Base-by-base conservation (phyloP, 2,329 filamentous ascomycete species). In the Neobulgaria alba region DNA sequence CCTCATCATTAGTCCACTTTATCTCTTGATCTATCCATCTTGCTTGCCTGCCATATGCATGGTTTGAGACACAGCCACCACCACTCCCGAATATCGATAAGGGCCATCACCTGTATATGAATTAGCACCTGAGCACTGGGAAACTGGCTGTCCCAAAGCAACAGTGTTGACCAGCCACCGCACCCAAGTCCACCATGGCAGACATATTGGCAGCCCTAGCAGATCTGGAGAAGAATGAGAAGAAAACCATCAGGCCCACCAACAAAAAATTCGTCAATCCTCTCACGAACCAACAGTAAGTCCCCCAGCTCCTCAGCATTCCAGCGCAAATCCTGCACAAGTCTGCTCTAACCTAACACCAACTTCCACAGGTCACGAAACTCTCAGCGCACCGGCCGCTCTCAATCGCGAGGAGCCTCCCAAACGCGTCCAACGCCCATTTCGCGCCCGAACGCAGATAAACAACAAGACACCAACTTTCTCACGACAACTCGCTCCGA, bases 181-280 rank as follows among this genome's bases (percentile, higher is more conserved):
- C n/a, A n/a, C n/a, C n/a, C n/a, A n/a, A n/a, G n/a, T n/a, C n/a
- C n/a, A 35, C 9, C 8, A 41, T 36, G 33, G 33, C 32, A 30
- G 38, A 41, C 19, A 41, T 41, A 3, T 32, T 41, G 23, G 33
- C 33, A 31, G 39, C 39, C 10, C 17, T 41, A 12, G 39, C 36
- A 15, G 33, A 36, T 17, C 29, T 41, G 15, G 39, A 41, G 26
- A 15, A 29, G 5, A 36, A 41, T 19, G 20, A 32, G 16, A 41
- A 36, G 33, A 41, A 41, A 14, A 26, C 7, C 7, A 7, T 12
- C 23, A 7, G 23, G 7, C 39, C 39, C 9, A 41, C 39, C 5
- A 41, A 41, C 26, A 41, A 14, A 20, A 41, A 41, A 14, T 32
- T 30, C 18, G 15, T 23, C 16, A 41, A 41, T 19, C 39, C 39